Conservation (phyloP, 2,329 filamentous ascomycete species). For the Penicillium sp. region DNA sequence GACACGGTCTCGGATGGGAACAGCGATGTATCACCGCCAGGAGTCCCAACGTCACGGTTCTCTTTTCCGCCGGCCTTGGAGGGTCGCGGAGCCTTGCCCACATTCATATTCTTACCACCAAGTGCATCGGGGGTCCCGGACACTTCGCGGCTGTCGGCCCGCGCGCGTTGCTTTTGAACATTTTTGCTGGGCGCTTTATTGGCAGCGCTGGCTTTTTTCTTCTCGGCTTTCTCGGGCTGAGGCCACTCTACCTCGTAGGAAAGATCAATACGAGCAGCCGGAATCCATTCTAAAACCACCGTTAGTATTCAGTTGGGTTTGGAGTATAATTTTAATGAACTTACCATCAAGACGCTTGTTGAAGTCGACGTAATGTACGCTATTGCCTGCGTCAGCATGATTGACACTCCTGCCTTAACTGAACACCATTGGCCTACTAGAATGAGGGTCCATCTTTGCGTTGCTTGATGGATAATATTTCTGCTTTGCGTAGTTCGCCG, state of each 20-base stretch:
- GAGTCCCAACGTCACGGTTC: conserved; percentile 51
- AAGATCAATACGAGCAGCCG: conserved; percentile 77
- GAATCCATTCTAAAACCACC: conserved; percentile 71
- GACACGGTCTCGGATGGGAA: conserved; percentile 39
- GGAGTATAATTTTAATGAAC: conserved; percentile 7
- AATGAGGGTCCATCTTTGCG: conserved; percentile 85
- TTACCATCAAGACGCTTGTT: conserved; percentile 73
- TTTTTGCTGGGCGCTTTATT: conserved; percentile 58
- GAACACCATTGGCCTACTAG: conserved; percentile 57
- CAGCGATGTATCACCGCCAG: conserved; percentile 30
- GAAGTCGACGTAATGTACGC: conserved; percentile 95
- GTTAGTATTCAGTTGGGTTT: conserved; percentile 46
- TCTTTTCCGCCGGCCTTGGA: conserved; percentile 61
- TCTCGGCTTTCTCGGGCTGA: conserved; percentile 82
- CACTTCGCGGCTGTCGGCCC: conserved; percentile 52
- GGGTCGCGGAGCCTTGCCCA: conserved; percentile 47
- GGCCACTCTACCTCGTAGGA: conserved; percentile 94
- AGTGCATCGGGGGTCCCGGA: conserved; percentile 56
- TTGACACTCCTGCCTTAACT: neutral
- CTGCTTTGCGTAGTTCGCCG: conserved; percentile 82
- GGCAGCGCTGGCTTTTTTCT: conserved; percentile 65
- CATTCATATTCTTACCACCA: conserved; percentile 49
- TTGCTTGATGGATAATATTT: conserved; percentile 91
- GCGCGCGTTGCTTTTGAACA: conserved; percentile 50
- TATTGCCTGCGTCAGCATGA: conserved; percentile 26